Percentiles rank a stretch among this genome's conserved stretches.
phyloP scores from a whole-genome alignment of 2,329 filamentous ascomycete species.

The Fusarium papillatum region DNA sequence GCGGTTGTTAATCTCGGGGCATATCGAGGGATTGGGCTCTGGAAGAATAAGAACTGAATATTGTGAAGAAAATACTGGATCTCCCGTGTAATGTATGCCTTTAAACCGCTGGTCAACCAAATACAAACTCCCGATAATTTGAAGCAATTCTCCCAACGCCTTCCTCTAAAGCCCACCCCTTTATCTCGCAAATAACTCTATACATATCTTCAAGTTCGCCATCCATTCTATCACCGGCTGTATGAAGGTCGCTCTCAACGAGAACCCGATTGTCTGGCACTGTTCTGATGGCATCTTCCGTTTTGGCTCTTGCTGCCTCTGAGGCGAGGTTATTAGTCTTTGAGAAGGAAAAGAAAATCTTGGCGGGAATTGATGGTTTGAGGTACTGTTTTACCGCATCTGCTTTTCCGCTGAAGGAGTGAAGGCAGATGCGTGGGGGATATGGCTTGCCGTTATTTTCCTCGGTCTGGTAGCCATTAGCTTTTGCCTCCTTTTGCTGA shows the following conservation, averaged over 20 bases:
- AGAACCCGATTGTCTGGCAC: slow-evolving; percentile 83
- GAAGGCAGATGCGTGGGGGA: slow-evolving; percentile 88
- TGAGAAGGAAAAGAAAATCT: slow-evolving; percentile 90
- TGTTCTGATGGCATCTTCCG: slow-evolving; percentile 74
- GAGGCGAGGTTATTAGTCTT: slow-evolving; percentile 80
- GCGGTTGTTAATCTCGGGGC: not conserved
- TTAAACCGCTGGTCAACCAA: slow-evolving; percentile 57
- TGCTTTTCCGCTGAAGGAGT: slow-evolving; percentile 86
- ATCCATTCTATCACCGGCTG: slow-evolving; percentile 85
- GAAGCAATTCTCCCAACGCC: slow-evolving; percentile 75
- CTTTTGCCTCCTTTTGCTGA: slow-evolving; percentile 40
- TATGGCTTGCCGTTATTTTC: slow-evolving; percentile 58
- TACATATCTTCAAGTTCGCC: slow-evolving; percentile 78
- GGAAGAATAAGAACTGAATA: not conserved
- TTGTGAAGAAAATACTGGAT: not conserved
- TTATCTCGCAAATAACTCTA: slow-evolving; percentile 78
- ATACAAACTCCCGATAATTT: slow-evolving; percentile 84
- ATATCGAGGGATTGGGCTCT: not conserved
- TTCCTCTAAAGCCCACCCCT: slow-evolving; percentile 78
- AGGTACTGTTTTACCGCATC: slow-evolving; percentile 83
- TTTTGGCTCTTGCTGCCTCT: slow-evolving; percentile 58
- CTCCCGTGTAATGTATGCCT: no score
- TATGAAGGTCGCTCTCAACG: slow-evolving; percentile 89
- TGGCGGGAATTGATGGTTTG: slow-evolving; percentile 76
- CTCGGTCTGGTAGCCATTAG: not conserved